Base-by-base conservation (phyloP, 805 yeast species). In the Zygosaccharomyces siamensis region DNA sequence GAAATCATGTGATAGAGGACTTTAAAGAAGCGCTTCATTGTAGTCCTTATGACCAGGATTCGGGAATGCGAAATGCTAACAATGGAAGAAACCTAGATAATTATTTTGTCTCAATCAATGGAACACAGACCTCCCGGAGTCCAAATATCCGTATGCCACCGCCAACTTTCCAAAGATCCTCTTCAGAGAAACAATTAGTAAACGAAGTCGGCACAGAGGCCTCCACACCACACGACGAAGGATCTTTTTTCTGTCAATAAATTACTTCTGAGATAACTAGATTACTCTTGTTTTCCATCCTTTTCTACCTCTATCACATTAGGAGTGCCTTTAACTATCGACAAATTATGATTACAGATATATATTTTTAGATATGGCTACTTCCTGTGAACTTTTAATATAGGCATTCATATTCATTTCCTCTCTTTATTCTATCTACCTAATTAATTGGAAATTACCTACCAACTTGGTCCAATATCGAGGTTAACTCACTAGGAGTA, bases 401-500 rank as follows among this genome's bases (percentile, higher is more conserved):
- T 5, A 27, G 23, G 26, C 14, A 5, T 26, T 26, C 11, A 5
- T 26, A 26, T 26, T 26, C 8, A 26, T 5, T 26, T 26, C 8
- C 8, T 10, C 28, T 26, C 28, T 26, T 26, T 26, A 7, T 26
- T 26, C 28, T 3, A 26, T 26, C 11, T 26, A 26, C 28, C 28
- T 26, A 26, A 26, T 10, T 46, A 23, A 14, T 45, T 30, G 14
- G 7, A 45, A 12, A 11, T 47, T 41, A 62, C 45, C 56, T 58
- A 14, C 58, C 61, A 24, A 62, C 43, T 50, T 62, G 63, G 45
- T 58, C 64, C 27, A 63, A 52, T 4, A 58, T 57, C 14, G 61
- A 49, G 5, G 61, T 63, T 36, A 64, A 47, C 40, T 62, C 69
- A 39, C 52, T 59, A 10, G 68, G 71, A n/a, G 66, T 61, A 44